These are phyloP conservation scores for Phytopythium cucurbitacearum DNA, from an alignment of 352 stramenopile species.

Conservation along the genomic window DNA sequence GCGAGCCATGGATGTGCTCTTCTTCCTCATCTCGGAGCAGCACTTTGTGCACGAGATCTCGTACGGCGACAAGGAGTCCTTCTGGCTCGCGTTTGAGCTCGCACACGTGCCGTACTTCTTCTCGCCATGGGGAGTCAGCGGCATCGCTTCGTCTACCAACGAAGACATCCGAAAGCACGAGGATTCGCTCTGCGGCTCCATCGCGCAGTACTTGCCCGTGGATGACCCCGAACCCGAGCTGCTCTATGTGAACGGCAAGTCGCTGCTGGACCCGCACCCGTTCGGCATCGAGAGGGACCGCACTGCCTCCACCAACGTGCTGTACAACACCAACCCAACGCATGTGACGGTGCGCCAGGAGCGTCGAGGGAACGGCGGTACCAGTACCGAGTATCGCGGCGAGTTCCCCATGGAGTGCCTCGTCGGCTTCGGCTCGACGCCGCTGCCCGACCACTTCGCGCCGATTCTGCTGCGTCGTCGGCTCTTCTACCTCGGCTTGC, in stretches of 20 bases:
- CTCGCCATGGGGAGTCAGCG: conserved; percentile 38
- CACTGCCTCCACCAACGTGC: conserved; percentile 30
- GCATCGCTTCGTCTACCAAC: conserved; percentile 29
- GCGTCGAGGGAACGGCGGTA: conserved; percentile 7
- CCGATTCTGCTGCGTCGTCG: conserved; percentile 10
- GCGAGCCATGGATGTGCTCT: conserved; percentile 34
- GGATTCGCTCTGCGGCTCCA: conserved; percentile 34
- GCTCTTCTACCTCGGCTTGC: conserved; percentile 3
- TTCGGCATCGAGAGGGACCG: conserved; percentile 10
- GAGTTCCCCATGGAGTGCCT: conserved; percentile 10
- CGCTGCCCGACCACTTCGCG: conserved; percentile 10
- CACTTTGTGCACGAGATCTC: conserved; percentile 31
- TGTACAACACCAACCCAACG: conserved; percentile 42
- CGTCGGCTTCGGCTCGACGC: conserved; percentile 11
- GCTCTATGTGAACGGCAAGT: conserved; percentile 40
- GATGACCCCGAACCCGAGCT: conserved; percentile 25
- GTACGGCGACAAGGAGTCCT: conserved; percentile 44
- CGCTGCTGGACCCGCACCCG: conserved; percentile 34
- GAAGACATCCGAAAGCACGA: conserved; percentile 29
- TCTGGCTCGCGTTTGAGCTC: conserved; percentile 51
- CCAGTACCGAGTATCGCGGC: no score
- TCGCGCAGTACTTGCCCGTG: conserved; percentile 28
- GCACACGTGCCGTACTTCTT: conserved; percentile 45
- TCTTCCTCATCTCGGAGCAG: conserved; percentile 28
- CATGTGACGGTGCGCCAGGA: conserved; percentile 34